Evolutionary conservation across 2,329 filamentous ascomycete species (phyloP).

Genomic region (Metarhizium brunneum): DNA sequence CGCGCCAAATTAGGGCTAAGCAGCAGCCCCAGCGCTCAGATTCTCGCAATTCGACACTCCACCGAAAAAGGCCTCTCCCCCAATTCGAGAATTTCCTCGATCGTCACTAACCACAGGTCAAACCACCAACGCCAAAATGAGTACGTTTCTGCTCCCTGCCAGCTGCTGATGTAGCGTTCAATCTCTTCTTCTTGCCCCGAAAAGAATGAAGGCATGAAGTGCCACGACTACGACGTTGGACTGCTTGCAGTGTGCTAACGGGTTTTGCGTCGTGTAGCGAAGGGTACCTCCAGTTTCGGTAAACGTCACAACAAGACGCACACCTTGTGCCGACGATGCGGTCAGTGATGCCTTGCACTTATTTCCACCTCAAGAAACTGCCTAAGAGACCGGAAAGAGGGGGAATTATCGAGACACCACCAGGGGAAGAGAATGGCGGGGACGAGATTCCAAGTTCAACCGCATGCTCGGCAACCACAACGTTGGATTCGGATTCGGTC

Average conservation of each 20-base stretch:
- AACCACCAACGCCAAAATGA: slow-evolving; percentile 46
- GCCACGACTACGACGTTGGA: background rate
- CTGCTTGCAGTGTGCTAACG: slow-evolving; percentile 13
- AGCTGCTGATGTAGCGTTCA: background rate
- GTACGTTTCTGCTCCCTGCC: slow-evolving; percentile 30
- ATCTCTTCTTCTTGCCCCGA: background rate
- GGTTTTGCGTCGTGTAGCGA: slow-evolving; percentile 29
- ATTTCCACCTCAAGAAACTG: background rate
- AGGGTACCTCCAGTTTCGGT: slow-evolving; percentile 50
- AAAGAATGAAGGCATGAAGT: background rate
- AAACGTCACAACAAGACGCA: slow-evolving; percentile 94
- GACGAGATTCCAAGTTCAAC: background rate
- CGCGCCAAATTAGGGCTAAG: slow-evolving; percentile 26
- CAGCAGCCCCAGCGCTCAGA: slow-evolving; percentile 5
- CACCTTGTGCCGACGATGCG: slow-evolving; percentile 96
- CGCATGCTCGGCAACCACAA: background rate
- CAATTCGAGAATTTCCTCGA: slow-evolving; percentile 25
- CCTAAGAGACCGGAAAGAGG: slow-evolving; percentile 8
- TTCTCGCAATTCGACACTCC: slow-evolving; percentile 21
- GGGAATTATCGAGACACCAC: slow-evolving; percentile 3
- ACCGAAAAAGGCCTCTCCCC: slow-evolving; percentile 24
- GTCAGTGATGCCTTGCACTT: slow-evolving; percentile 46
- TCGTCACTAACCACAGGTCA: slow-evolving; percentile 29
- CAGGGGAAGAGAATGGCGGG: background rate
- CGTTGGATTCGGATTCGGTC: background rate